Evolutionary conservation across 352 stramenopile genomes (phyloP), one percentile per base, ranked within the genome.

Genomic region (Pythium dissotocum): DNA sequence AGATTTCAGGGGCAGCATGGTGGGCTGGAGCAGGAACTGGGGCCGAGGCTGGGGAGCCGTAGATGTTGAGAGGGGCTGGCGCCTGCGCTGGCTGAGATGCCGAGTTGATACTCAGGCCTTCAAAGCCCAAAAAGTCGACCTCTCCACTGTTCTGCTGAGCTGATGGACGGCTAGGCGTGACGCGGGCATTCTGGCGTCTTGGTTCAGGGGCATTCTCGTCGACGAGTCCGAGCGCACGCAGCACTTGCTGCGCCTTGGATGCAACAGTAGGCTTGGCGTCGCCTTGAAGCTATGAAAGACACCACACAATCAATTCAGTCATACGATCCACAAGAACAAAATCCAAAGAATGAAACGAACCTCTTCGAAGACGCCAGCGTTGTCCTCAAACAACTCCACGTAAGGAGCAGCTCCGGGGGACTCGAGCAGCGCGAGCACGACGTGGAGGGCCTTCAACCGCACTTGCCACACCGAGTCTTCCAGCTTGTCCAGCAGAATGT

Each of bases 401-500:
- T 96, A 96, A 1, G 79, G 78, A 14, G 70, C 72, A 16, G 78
- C 78, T 49, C 76, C 79, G 13, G 88, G 78, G 0, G 88, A 93
- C 42, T 89, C 80, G n/a, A 96, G 63, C 28, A 96, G 63, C 26
- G 87, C 85, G 10, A 91, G 67, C 21, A 93, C 82, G 8, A 96
- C 88, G 55, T 93, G 82, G 30, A 96, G 53, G n/a, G 77, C 87
- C 71, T 96, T 96, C 28, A 96, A 57, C 14, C 87, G 83, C 46
- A 90, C 82, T 73, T 94, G 86, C 88, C 88, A 96, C 40, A 84
- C 84, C 0, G 79, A 71, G 57, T 96, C 87, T 75, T 96, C 87
- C 4, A 96, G 69, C 46, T 96, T 96, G 67, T 96, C 88, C 26
- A 95, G 68, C 48, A 96, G 63, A 24, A 96, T 91, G 35, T 95